Conservation (phyloP, 2,329 filamentous ascomycete genomes). For the Incumbomyces lentus region DNA sequence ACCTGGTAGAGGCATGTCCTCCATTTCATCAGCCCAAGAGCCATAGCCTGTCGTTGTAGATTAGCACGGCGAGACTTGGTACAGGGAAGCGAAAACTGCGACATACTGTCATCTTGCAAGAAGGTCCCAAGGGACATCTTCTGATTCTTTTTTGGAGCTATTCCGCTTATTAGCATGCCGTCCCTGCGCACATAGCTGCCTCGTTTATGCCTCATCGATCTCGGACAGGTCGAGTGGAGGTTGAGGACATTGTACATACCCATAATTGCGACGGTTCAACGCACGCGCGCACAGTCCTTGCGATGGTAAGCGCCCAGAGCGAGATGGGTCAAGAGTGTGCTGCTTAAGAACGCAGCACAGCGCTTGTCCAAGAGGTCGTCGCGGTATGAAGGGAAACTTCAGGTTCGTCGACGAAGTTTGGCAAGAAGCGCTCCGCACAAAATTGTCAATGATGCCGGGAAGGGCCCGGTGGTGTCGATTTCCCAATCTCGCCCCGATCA, state of each 20-base stretch:
- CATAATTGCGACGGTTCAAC: slow-evolving; percentile 12
- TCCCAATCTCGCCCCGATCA: neutral
- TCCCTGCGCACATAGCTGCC: neutral
- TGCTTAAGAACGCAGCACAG: neutral
- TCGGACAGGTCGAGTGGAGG: neutral
- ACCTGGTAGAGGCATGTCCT: slow-evolving; percentile 69
- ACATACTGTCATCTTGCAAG: slow-evolving; percentile 80
- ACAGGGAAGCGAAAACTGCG: slow-evolving; percentile 4
- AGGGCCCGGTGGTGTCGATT: neutral
- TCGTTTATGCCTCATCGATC: too few species aligned
- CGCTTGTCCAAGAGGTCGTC: neutral
- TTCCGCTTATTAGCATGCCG: slow-evolving; percentile 6
- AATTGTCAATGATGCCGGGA: neutral
- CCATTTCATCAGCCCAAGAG: slow-evolving; percentile 99
- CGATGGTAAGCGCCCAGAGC: slow-evolving; percentile 3
- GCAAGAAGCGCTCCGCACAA: neutral
- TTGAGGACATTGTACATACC: slow-evolving; percentile 10
- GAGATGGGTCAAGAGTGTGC: neutral
- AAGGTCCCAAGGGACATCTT: slow-evolving; percentile 98
- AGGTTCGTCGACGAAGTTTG: neutral
- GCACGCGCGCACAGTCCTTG: slow-evolving; percentile 4
- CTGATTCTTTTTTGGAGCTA: slow-evolving; percentile 86
- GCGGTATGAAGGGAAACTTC: neutral
- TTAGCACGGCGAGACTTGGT: slow-evolving; percentile 20
- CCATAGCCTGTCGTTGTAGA: slow-evolving; percentile 50